Percentiles rank a stretch among this genome's conserved stretches.
Conservation (phyloP, 768 basidiomycete species). For the Lactarius trivialis region DNA sequence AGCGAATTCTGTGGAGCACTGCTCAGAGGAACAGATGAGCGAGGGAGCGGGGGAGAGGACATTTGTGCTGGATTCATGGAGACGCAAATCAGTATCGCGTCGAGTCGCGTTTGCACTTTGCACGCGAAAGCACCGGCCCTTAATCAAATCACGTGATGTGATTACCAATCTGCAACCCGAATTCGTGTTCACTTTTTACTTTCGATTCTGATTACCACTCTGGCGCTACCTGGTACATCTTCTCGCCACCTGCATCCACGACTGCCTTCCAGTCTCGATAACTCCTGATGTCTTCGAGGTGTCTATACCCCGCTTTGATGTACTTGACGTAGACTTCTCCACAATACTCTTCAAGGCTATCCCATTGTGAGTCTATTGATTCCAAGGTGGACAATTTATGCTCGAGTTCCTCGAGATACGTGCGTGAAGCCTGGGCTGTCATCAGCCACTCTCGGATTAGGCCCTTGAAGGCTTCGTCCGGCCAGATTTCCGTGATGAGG, state of each 20-base stretch:
- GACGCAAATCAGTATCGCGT: constrained; percentile 25
- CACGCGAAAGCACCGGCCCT: constrained; percentile 44
- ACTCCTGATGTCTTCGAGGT: background rate
- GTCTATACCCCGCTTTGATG: background rate
- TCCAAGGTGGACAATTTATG: too few relatives aligned
- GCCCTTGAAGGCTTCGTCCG: too few relatives aligned
- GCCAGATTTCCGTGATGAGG: too few relatives aligned
- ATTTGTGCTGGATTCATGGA: constrained; percentile 50
- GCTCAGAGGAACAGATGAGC: constrained; percentile 48
- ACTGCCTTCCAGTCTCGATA: background rate
- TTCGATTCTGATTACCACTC: too few relatives aligned
- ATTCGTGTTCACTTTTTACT: too few relatives aligned
- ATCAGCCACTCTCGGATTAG: too few relatives aligned
- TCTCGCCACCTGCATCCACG: background rate
- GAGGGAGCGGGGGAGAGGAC: constrained; percentile 50
- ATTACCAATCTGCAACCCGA: too few relatives aligned
- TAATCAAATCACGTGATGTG: constrained; percentile 26
- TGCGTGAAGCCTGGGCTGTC: too few relatives aligned
- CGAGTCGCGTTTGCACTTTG: constrained; percentile 17
- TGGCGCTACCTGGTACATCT: background rate
- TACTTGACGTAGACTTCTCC: background rate
- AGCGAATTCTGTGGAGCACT: constrained; percentile 38
- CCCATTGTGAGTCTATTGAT: too few relatives aligned
- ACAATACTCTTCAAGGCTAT: background rate
- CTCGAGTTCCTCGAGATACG: background rate